Evolutionary conservation across 1,284 basidiomycete genomes (phyloP), one percentile per base, ranked within the genome.

Genomic region (Malassezia nana): DNA sequence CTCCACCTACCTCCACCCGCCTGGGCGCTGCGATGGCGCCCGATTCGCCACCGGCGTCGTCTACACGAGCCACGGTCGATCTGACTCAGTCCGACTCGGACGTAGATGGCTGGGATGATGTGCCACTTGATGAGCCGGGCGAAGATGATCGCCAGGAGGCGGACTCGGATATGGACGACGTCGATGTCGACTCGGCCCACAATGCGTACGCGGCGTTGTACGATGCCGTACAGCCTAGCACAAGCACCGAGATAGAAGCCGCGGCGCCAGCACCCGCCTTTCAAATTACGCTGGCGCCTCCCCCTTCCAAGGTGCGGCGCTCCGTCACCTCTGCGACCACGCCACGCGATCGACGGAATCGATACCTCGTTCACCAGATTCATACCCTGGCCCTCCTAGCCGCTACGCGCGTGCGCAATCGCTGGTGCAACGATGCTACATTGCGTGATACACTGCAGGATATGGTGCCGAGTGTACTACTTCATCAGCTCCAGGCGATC

Each of bases 351-450:
- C 63, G 69, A 22, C 58, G 59, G 35, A 64, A 63, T 33, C 63
- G 71, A 8, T 49, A 68, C 35, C 66, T 58, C 10, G 59, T 62
- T 9, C 71, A 74, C 58, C 69, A 72, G 57, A 59, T 72, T 2
- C 64, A 66, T 28, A 65, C 66, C 5, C 61, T 94, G 4, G 77
- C 81, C 13, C 79, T 95, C 7, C 79, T 96, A 2, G 81, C 82
- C 4, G 87, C 85, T 66, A 84, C 85, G 3, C 77, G 79, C 29
- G 77, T 83, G 13, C 81, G 92, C 41, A 96, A 98, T 73, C 78
- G 78, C 50, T 91, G 87, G 86, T 74, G 89, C 16, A 90, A 89
- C 58, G 86, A 95, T 67, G 76, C 77, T 1, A 76, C 89, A 3
- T 78, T 98, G 10, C 87, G 92, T 66, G 68, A 67, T 45, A 57